A percentile compares a stretch with the other conserved stretches of the same genome.
Conservation (phyloP, 2,329 filamentous ascomycete species). For the Emergomyces orientalis region DNA sequence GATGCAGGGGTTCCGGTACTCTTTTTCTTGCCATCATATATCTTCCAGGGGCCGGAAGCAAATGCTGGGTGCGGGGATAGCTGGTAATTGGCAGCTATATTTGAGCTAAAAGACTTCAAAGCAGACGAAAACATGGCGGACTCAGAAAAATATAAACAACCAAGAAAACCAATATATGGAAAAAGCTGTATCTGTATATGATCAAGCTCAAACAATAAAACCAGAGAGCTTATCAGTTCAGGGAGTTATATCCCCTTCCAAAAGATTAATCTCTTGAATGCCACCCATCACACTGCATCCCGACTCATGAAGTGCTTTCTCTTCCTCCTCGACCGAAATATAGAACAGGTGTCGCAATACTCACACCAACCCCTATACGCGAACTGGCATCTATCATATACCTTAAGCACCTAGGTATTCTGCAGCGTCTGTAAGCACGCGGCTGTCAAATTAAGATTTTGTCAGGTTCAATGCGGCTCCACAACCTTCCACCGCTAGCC, state of each 20-base stretch:
- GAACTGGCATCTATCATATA: not conserved
- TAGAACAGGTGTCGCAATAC: not conserved
- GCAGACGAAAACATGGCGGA: constrained; percentile 79
- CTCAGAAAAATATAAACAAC: constrained; percentile 5
- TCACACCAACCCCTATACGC: not conserved
- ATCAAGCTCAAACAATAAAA: not conserved
- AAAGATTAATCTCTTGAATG: not conserved
- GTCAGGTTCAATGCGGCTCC: not conserved
- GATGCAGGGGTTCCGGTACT: constrained; percentile 81
- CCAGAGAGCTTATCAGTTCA: not conserved
- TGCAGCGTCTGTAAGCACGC: not conserved
- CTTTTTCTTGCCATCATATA: constrained; percentile 96
- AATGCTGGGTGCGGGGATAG: constrained; percentile 67
- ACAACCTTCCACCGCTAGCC: not conserved
- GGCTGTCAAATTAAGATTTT: not conserved
- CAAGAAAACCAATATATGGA: not conserved
- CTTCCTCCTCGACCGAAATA: not conserved
- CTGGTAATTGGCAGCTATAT: constrained; percentile 87
- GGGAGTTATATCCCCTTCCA: not conserved
- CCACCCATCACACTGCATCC: not conserved
- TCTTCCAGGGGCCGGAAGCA: constrained; percentile 86
- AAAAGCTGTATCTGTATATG: not conserved
- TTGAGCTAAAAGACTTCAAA: constrained; percentile 87
- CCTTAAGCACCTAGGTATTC: too few relatives aligned
- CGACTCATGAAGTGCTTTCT: not conserved